Conservation (phyloP, 2,329 filamentous ascomycete species). For the Trichoderma guizhouense region DNA sequence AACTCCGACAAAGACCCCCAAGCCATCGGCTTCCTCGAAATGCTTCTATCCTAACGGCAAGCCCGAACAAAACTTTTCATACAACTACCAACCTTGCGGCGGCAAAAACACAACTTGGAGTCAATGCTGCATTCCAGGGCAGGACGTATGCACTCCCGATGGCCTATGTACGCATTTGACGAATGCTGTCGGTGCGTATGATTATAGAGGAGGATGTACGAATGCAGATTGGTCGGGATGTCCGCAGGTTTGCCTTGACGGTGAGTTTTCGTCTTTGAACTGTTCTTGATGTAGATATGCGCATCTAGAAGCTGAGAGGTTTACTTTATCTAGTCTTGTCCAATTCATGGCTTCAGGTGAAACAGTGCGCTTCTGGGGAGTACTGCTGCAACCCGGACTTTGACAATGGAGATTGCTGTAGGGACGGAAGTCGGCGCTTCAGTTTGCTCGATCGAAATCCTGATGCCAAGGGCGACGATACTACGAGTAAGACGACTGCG, state of each 20-base stretch:
- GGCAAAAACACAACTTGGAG: not conserved
- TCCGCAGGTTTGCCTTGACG: not conserved
- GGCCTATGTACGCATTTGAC: not conserved
- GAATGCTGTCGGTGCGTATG: not conserved
- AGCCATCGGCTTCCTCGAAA: not conserved
- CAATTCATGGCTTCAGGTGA: slow-evolving; percentile 3
- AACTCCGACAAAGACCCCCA: not conserved
- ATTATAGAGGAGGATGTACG: not conserved
- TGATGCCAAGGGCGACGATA: not conserved
- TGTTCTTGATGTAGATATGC: not conserved
- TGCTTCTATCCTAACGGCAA: slow-evolving; percentile 5
- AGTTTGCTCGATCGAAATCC: not conserved
- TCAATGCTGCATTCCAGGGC: not conserved
- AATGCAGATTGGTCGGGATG: slow-evolving; percentile 11
- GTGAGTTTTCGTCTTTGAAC: not conserved
- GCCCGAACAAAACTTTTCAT: not conserved
- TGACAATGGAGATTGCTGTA: slow-evolving; percentile 10
- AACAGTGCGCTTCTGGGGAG: not conserved
- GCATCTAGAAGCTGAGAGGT: not conserved
- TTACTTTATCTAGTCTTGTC: not conserved
- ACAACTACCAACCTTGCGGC: not conserved
- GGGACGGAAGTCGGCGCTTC: not conserved
- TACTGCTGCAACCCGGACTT: slow-evolving; percentile 15
- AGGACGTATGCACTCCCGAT: not conserved
- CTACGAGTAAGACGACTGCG: not conserved